Conservation (phyloP, 768 basidiomycete genomes). For the Hemileccinum rubropunctum region DNA sequence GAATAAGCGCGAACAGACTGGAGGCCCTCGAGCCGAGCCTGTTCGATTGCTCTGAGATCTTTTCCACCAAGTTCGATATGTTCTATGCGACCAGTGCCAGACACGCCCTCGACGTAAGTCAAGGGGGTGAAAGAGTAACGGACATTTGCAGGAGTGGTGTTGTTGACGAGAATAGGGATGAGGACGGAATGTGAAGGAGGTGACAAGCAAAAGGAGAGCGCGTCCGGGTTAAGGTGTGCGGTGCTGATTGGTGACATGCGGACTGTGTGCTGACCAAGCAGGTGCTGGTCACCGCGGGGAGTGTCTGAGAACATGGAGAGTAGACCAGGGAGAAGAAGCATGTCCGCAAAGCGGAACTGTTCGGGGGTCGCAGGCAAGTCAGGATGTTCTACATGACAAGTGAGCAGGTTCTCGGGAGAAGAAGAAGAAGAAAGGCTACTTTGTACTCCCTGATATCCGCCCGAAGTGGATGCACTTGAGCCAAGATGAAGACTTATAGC, state of each 20-base stretch:
- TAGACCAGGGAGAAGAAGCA: slow-evolving; percentile 51
- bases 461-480: slow-evolving; percentile 11
- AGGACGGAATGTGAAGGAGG: slow-evolving; percentile 52
- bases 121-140: slow-evolving; percentile 74
- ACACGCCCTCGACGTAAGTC: slow-evolving; percentile 40
- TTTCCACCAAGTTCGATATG: slow-evolving; percentile 54
- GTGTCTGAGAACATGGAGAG: slow-evolving; percentile 39
- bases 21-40: slow-evolving; percentile 50
- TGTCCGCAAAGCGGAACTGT: slow-evolving; percentile 45
- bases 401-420: slow-evolving; percentile 2
- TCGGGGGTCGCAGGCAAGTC: slow-evolving; percentile 44
- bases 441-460: slow-evolving; percentile 25
- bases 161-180: slow-evolving; percentile 86
- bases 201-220: slow-evolving; percentile 71
- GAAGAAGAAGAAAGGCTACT: slow-evolving; percentile 25
- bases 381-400: slow-evolving; percentile 25
- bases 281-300: slow-evolving; percentile 49
- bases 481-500: slow-evolving; percentile 60
- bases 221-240: slow-evolving; percentile 80
- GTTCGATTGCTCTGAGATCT: slow-evolving; percentile 68
- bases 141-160: slow-evolving; percentile 71
- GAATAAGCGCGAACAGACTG: slow-evolving; percentile 42
- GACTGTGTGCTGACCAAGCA: slow-evolving; percentile 87
- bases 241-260: slow-evolving; percentile 93
- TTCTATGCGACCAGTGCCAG: slow-evolving; percentile 46